phyloP scores from a whole-genome alignment of 768 basidiomycete genomes.

The Suillus weaverae region DNA sequence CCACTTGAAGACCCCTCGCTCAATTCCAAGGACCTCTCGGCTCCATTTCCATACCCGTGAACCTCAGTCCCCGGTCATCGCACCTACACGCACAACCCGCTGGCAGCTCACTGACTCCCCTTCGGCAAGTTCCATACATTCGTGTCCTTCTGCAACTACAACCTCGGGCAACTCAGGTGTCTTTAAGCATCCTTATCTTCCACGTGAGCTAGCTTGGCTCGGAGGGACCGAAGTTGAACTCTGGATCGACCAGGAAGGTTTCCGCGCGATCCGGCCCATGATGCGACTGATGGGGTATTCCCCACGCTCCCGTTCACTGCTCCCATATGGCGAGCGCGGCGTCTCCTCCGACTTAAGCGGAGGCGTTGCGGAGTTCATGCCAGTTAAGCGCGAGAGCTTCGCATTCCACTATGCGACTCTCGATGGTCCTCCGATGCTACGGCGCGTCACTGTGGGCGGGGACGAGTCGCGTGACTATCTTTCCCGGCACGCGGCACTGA shows the following conservation, averaged over 20 bases:
- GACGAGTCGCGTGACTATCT: slow-evolving; percentile 74
- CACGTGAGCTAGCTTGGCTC: slow-evolving; percentile 51
- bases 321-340: slow-evolving; percentile 27
- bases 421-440: slow-evolving; percentile 66
- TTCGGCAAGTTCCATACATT: slow-evolving; percentile 9
- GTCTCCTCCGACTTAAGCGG: slow-evolving; percentile 35
- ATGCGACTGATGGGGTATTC: slow-evolving; percentile 61
- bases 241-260: slow-evolving; percentile 84
- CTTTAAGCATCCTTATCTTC: slow-evolving; percentile 28
- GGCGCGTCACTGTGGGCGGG: slow-evolving; percentile 64
- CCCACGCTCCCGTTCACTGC: slow-evolving; percentile 30
- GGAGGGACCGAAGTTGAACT: slow-evolving; percentile 55
- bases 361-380: slow-evolving; percentile 66
- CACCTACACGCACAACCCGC: slow-evolving; percentile 7
- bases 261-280: slow-evolving; percentile 58
- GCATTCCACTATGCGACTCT: slow-evolving; percentile 72
- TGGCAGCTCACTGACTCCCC: slow-evolving; percentile 17
- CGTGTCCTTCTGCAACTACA: slow-evolving; percentile 3
- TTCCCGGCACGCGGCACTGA: slow-evolving; percentile 71
- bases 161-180: slow-evolving; percentile 10
- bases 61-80: background rate
- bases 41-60: background rate
- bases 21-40: slow-evolving; percentile 15
- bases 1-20: slow-evolving; percentile 5
- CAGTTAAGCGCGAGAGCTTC: slow-evolving; percentile 55